Evolutionary conservation across 805 yeast genomes (phyloP).

Genomic region (Wickerhamiella domercqiae): DNA sequence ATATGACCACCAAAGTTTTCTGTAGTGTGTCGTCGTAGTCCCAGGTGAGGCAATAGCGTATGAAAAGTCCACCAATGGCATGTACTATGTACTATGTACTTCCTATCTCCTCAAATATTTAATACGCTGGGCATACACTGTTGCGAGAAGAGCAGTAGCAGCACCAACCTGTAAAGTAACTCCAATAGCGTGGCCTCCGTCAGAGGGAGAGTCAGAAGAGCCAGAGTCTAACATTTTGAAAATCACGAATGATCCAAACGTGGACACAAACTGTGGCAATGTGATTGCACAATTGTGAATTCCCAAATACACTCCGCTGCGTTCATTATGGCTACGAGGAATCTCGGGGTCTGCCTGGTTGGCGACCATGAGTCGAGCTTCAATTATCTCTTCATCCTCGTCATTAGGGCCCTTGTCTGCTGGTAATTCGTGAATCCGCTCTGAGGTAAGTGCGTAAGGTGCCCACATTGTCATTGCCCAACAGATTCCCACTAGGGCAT

Average conservation of each 20-base stretch:
- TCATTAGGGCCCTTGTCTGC: conserved; percentile 20
- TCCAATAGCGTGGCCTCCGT: conserved; percentile 26
- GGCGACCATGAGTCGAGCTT: conserved; percentile 4
- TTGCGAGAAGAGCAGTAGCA: conserved; percentile 24
- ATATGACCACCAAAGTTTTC: too few species aligned
- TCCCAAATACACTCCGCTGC: conserved; percentile 27
- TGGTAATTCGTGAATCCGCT: conserved; percentile 23
- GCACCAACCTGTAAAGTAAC: conserved; percentile 26
- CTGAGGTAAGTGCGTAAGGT: conserved; percentile 47
- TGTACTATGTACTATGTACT: too few species aligned
- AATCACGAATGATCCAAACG: conserved; percentile 25
- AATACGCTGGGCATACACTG: conserved; percentile 17
- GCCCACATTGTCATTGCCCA: conserved; percentile 60
- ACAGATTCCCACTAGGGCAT: conserved; percentile 40
- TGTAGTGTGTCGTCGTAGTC: too few species aligned
- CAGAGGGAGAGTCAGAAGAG: conserved; percentile 15
- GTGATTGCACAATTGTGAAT: conserved; percentile 28
- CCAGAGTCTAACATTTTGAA: conserved; percentile 20
- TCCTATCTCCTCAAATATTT: too few species aligned
- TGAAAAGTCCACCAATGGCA: too few species aligned
- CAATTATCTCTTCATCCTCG: conserved; percentile 7
- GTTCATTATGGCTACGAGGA: conserved; percentile 12
- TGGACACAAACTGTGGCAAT: conserved; percentile 27
- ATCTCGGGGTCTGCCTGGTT: conserved; percentile 1
- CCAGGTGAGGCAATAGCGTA: too few species aligned